Evolutionary conservation across 495 filamentous ascomycete species (phyloP).

Genomic region (Schizothecium vesticola): DNA sequence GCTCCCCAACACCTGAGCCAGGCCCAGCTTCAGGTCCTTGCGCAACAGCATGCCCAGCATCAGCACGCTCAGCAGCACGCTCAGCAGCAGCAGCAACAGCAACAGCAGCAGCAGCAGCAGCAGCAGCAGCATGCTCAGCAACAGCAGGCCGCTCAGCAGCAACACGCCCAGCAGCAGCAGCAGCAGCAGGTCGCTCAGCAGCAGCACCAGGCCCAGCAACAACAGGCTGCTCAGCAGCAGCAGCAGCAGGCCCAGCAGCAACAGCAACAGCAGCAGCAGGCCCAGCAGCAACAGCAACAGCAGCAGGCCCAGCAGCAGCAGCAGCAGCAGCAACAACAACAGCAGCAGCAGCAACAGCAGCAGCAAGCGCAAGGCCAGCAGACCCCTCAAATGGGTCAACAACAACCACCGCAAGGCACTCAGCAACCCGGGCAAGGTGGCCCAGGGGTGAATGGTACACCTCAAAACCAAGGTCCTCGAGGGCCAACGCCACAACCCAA

Average conservation of each 20-base stretch:
- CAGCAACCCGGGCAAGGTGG: constrained; percentile 34
- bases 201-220: constrained; percentile 27
- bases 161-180: constrained; percentile 19
- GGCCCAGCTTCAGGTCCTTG: neutral
- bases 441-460: constrained; percentile 23
- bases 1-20: constrained; percentile 29
- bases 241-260: constrained; percentile 46
- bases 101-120: constrained; percentile 40
- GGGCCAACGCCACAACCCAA: constrained; percentile 35
- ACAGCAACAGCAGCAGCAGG: constrained; percentile 41
- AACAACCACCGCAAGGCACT: constrained; percentile 32
- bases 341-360: constrained; percentile 26
- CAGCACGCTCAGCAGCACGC: constrained; percentile 33
- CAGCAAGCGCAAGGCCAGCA: constrained; percentile 28
- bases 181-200: constrained; percentile 49
- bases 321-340: constrained; percentile 44
- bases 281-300: constrained; percentile 48
- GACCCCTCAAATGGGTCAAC: constrained; percentile 25
- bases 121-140: constrained; percentile 22
- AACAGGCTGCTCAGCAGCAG: constrained; percentile 32
- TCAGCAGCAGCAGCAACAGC: constrained; percentile 45
- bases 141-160: constrained; percentile 17
- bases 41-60: constrained; percentile 37
- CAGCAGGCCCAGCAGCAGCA: constrained; percentile 47
- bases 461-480: constrained; percentile 27